phyloP scores from a whole-genome alignment of 768 basidiomycete species.

The Naganishia antarctica region DNA sequence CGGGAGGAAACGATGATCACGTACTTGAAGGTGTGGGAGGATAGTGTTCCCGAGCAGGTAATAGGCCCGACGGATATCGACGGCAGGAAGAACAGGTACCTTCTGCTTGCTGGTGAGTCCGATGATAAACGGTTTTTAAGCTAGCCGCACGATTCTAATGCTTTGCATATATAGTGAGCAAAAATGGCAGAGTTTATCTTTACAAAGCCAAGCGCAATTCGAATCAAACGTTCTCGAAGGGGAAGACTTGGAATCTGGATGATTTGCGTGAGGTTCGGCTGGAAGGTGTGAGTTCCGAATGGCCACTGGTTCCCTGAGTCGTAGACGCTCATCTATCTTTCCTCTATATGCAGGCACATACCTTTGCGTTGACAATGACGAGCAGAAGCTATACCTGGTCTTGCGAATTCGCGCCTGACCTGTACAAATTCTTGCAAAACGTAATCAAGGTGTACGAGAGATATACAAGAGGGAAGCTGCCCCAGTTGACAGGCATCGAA shows the following conservation, averaged over 20 bases:
- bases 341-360: constrained; percentile 30
- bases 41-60: constrained; percentile 60
- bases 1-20: constrained; percentile 75
- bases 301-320: background rate
- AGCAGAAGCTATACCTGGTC: constrained; percentile 79
- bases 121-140: too few relatives aligned
- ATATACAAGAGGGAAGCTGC: constrained; percentile 43
- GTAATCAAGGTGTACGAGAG: constrained; percentile 55
- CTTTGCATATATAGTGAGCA: constrained; percentile 39
- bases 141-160: too few relatives aligned
- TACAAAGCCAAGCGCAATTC: constrained; percentile 97
- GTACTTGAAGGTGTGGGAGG: constrained; percentile 92
- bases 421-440: constrained; percentile 64
- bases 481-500: constrained; percentile 41
- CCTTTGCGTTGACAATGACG: constrained; percentile 77
- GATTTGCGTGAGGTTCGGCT: constrained; percentile 80
- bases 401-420: constrained; percentile 70
- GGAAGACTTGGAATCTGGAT: constrained; percentile 86
- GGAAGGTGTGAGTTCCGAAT: constrained; percentile 55
- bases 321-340: background rate
- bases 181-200: constrained; percentile 52
- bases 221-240: constrained; percentile 90
- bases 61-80: constrained; percentile 49
- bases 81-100: constrained; percentile 76
- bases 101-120: constrained; percentile 76